These are phyloP conservation scores for Talaromyces sp. DNA, from an alignment of 2,329 filamentous ascomycete genomes.

Conservation along the genomic window DNA sequence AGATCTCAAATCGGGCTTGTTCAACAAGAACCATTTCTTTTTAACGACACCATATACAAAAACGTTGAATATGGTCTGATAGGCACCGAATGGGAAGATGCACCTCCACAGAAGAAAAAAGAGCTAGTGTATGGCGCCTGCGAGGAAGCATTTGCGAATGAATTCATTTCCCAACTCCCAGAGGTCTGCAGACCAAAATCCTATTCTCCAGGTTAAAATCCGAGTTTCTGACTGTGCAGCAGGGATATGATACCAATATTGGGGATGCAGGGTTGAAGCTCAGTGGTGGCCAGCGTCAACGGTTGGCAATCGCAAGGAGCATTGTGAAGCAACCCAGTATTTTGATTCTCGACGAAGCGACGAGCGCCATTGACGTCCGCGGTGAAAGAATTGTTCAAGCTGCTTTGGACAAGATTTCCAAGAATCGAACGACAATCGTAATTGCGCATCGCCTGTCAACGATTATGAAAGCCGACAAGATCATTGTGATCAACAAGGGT, in stretches of 20 bases:
- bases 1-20: conserved; percentile 72
- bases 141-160: conserved; percentile 62
- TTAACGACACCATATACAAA: conserved; percentile 69
- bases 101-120: conserved; percentile 49
- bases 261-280: conserved; percentile 88
- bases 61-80: conserved; percentile 73
- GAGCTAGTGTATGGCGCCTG: conserved; percentile 57
- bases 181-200: conserved; percentile 15
- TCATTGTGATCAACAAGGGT: conserved; percentile 83
- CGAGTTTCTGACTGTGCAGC: conserved; percentile 55
- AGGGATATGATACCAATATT: conserved; percentile 80
- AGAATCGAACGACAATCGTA: conserved; percentile 86
- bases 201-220: neutral
- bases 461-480: conserved; percentile 89
- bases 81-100: conserved; percentile 40
- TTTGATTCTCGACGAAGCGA: conserved; percentile 89
- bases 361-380: conserved; percentile 86
- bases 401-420: conserved; percentile 79
- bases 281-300: conserved; percentile 92
- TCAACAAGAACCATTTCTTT: conserved; percentile 75
- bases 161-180: conserved; percentile 62
- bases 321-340: conserved; percentile 88
- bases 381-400: conserved; percentile 92
- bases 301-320: conserved; percentile 87
- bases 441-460: conserved; percentile 94